phyloP scores from a whole-genome alignment of 139 green algal species.

The Zygnema circumcarinatum region DNA sequence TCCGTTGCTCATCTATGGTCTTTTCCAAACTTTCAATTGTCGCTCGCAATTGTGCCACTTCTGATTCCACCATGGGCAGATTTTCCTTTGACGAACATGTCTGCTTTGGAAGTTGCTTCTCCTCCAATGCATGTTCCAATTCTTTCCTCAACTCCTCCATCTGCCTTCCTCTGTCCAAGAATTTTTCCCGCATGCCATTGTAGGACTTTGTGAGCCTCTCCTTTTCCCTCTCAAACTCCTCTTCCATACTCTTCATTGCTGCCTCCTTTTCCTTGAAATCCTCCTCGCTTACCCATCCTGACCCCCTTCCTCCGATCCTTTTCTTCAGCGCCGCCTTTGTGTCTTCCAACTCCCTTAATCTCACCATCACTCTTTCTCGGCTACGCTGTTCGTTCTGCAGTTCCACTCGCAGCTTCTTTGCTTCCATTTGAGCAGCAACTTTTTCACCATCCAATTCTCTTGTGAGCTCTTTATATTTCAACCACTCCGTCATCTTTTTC shows the following conservation, averaged over 20 bases:
- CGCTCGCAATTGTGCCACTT: neutral
- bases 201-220: neutral
- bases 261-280: neutral
- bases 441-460: neutral
- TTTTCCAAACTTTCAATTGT: neutral
- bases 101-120: neutral
- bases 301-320: neutral
- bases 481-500: neutral
- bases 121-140: neutral
- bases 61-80: too few species aligned
- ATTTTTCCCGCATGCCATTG: neutral
- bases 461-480: neutral
- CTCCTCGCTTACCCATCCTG: neutral
- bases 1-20: neutral
- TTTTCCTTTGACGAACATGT: neutral
- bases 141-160: neutral
- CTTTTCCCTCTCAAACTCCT: neutral
- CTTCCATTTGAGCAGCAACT: neutral
- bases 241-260: neutral
- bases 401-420: neutral
- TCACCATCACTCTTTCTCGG: neutral
- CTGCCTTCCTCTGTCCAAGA: neutral
- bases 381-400: neutral
- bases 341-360: neutral
- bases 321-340: neutral